phyloP scores from a whole-genome alignment of 768 basidiomycete genomes.

The Boletellus ananiceps region DNA sequence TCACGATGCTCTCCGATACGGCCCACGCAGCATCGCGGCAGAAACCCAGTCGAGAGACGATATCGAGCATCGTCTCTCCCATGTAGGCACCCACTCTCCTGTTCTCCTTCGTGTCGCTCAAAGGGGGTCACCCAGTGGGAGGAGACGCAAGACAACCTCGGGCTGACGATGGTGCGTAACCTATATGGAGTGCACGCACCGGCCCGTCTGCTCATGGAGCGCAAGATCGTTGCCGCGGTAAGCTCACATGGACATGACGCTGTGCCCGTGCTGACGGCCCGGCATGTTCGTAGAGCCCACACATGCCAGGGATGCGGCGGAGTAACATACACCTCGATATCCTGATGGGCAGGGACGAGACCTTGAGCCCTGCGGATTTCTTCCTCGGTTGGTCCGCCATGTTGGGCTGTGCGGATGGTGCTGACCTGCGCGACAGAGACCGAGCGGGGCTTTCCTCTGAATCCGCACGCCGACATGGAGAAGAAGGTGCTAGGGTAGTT shows the following conservation, averaged over 20 bases:
- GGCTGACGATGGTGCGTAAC: conserved; percentile 80
- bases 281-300: conserved; percentile 47
- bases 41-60: conserved; percentile 60
- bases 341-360: conserved; percentile 88
- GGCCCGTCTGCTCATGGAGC: conserved; percentile 89
- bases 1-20: conserved; percentile 86
- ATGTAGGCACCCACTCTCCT: conserved; percentile 43
- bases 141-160: conserved; percentile 83
- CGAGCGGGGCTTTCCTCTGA: conserved; percentile 46
- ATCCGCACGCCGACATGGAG: conserved; percentile 66
- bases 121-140: conserved; percentile 66
- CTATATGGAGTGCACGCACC: conserved; percentile 86
- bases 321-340: conserved; percentile 90
- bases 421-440: conserved; percentile 38
- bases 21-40: conserved; percentile 74
- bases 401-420: not conserved
- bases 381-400: conserved; percentile 56
- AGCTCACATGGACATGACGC: conserved; percentile 2
- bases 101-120: not conserved
- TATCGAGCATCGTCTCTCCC: conserved; percentile 69
- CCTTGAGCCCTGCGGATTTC: conserved; percentile 71
- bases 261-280: not conserved
- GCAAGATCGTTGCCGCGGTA: conserved; percentile 77
- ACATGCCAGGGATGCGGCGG: conserved; percentile 57
- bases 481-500: conserved; percentile 43